Evolutionary conservation across 129 eudicot genomes (phyloP).

Genomic region (Dittrichia graveolens): DNA sequence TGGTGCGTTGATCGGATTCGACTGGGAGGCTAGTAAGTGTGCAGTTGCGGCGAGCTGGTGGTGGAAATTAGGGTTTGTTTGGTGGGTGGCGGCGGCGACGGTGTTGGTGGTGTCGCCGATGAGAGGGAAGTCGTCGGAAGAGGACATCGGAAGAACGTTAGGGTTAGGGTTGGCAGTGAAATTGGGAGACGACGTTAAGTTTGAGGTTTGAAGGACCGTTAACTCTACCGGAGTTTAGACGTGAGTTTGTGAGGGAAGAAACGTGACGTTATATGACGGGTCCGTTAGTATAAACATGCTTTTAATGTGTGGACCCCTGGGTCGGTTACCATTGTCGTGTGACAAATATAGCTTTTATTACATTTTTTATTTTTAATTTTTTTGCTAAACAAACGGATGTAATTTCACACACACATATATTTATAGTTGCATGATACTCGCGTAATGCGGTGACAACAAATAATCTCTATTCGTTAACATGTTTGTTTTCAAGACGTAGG

Average conservation of each 20-base stretch:
- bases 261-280: constrained; percentile 37
- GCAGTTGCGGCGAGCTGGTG: constrained; percentile 38
- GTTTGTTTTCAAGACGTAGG: too few species aligned
- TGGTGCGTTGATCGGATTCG: constrained; percentile 29
- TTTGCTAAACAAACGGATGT: too few species aligned
- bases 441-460: too few species aligned
- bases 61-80: constrained; percentile 49
- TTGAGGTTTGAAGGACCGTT: constrained; percentile 41
- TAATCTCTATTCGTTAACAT: too few species aligned
- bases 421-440: too few species aligned
- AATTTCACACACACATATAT: too few species aligned
- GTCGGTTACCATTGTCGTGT: too few species aligned
- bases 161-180: constrained; percentile 47
- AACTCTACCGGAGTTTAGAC: constrained; percentile 29
- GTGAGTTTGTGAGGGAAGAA: constrained; percentile 16
- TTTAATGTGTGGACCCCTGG: background rate
- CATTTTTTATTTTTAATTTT: too few species aligned
- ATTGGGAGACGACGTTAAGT: constrained; percentile 60
- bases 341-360: too few species aligned
- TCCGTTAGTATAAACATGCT: constrained; percentile 39
- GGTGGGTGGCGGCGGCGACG: constrained; percentile 42
- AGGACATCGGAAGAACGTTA: constrained; percentile 58
- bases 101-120: constrained; percentile 66
- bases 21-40: constrained; percentile 37
- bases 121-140: constrained; percentile 84